A percentile compares a stretch with the other conserved stretches of the same genome.
phyloP scores from a whole-genome alignment of 2,329 filamentous ascomycete genomes.

The Graphiopsis chlorocephala region DNA sequence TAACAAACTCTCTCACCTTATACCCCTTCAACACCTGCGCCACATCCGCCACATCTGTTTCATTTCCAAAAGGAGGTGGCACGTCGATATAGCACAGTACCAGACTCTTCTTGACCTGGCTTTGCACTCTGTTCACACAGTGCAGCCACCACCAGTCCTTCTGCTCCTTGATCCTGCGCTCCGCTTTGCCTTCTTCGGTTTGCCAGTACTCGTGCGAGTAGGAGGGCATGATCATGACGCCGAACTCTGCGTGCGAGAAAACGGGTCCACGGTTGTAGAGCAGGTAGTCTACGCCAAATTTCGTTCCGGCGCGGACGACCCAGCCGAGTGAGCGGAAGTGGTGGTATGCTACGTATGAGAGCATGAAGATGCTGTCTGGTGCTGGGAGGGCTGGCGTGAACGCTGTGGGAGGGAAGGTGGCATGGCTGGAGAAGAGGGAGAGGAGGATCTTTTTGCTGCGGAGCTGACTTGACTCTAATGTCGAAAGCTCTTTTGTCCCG shows the following conservation, averaged over 20 bases:
- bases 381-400: constrained; percentile 53
- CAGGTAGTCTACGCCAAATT: constrained; percentile 93
- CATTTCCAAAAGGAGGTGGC: constrained; percentile 61
- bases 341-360: constrained; percentile 88
- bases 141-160: constrained; percentile 78
- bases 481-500: constrained; percentile 18
- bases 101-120: constrained; percentile 85
- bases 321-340: constrained; percentile 94
- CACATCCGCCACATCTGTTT: constrained; percentile 53
- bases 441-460: constrained; percentile 33
- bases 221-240: constrained; percentile 76
- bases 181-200: constrained; percentile 42
- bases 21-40: constrained; percentile 65
- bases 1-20: constrained; percentile 73
- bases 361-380: constrained; percentile 78
- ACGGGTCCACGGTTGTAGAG: constrained; percentile 90
- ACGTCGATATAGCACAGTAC: constrained; percentile 90
- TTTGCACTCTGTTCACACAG: constrained; percentile 82
- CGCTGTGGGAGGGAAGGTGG: constrained; percentile 56
- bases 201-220: constrained; percentile 74
- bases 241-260: constrained; percentile 93
- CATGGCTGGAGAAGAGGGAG: constrained; percentile 53
- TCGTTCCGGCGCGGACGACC: constrained; percentile 88
- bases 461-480: constrained; percentile 42
- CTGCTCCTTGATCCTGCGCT: constrained; percentile 51